A percentile compares a stretch with the other conserved stretches of the same genome.
Evolutionary conservation across 169 alveolate genomes (phyloP).

Genomic region (Eimeria maxima): DNA sequence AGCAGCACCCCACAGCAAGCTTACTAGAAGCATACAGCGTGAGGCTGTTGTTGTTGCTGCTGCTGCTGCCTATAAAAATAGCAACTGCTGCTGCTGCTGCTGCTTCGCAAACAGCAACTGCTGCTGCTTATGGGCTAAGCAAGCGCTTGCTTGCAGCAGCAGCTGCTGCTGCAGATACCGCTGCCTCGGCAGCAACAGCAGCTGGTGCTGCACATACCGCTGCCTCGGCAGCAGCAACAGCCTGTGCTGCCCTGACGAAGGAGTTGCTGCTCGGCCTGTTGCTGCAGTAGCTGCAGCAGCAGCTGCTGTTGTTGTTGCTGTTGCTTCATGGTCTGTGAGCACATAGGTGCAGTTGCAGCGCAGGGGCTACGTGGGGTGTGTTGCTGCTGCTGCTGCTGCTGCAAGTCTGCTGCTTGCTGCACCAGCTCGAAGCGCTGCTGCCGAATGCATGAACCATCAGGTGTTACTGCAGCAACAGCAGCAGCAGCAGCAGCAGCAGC

Average conservation of each 20-base stretch:
- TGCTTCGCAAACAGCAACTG: too few species aligned
- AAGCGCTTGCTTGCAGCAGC: constrained; percentile 15
- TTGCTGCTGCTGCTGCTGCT: constrained; percentile 19
- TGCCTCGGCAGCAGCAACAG: constrained; percentile 12
- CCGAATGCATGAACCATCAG: constrained; percentile 38
- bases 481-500: constrained; percentile 67
- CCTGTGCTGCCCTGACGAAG: background rate
- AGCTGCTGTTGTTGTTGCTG: background rate
- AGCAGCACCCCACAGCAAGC: background rate
- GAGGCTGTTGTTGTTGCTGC: background rate
- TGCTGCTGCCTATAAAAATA: constrained; percentile 14
- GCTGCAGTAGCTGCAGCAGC: background rate
- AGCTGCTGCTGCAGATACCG: constrained; percentile 21
- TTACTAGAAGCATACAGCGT: background rate
- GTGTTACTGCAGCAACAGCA: constrained; percentile 50
- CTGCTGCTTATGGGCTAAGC: background rate
- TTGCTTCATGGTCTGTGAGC: background rate
- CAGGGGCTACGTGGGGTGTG: constrained; percentile 21
- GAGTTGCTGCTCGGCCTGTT: background rate
- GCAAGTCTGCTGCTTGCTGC: constrained; percentile 11
- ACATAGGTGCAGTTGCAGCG: background rate
- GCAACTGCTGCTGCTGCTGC: constrained; percentile 30
- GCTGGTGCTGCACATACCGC: constrained; percentile 35
- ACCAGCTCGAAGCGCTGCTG: constrained; percentile 44
- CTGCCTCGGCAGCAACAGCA: constrained; percentile 26